phyloP scores from a whole-genome alignment of 2,329 filamentous ascomycete genomes.

The Paecilomyces sp. region DNA sequence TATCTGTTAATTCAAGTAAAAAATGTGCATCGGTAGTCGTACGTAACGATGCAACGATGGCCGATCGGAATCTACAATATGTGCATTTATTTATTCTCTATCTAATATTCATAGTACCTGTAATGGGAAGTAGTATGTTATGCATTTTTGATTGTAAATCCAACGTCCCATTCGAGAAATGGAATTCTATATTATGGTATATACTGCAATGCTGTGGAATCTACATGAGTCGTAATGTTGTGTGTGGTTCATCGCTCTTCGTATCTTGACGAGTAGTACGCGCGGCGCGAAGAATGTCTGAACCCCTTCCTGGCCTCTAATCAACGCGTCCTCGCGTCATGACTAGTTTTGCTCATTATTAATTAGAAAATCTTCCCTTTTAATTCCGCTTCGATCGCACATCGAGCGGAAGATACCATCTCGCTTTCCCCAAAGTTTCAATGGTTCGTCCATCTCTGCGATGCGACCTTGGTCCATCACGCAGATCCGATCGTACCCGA shows the following conservation, averaged over 20 bases:
- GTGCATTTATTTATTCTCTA: too few relatives aligned
- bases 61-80: too few relatives aligned
- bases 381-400: conserved; percentile 81
- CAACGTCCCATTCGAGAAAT: background rate
- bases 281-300: background rate
- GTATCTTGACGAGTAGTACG: background rate
- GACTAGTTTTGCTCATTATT: conserved; percentile 3
- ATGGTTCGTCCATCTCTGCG: conserved; percentile 74
- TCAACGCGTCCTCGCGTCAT: background rate
- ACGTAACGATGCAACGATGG: too few relatives aligned
- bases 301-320: background rate
- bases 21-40: too few relatives aligned
- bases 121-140: too few relatives aligned
- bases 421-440: conserved; percentile 59
- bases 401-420: conserved; percentile 79
- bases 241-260: background rate
- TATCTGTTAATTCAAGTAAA: too few relatives aligned
- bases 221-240: background rate
- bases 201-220: background rate
- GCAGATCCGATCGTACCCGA: conserved; percentile 89
- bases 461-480: conserved; percentile 91
- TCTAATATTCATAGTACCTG: too few relatives aligned
- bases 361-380: conserved; percentile 31
- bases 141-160: background rate
- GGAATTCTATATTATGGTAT: background rate